Base-by-base conservation (phyloP, 2,329 filamentous ascomycete species). In the Ambrosiella beaveri region DNA sequence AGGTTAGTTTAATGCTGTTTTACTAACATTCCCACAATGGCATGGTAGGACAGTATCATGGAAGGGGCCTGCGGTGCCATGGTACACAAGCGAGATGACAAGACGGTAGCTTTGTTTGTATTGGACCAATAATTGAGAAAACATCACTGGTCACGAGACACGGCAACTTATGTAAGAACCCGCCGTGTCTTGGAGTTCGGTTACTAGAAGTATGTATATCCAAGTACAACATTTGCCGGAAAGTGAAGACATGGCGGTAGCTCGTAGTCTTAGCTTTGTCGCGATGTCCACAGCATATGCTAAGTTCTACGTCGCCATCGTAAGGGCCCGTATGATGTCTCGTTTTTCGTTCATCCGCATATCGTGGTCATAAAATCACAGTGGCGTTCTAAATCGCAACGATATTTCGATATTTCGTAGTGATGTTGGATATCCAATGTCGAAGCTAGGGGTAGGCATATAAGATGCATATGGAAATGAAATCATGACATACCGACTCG, bases 401-500 rank as follows among this genome's bases (percentile, higher is more conserved):
- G 27, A 27, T 27, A 4, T 5, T 27, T 27, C 27, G 27, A 41
- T 49, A 59, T 15, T 51, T 27, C 49, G n/a, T 13, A 12, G 35
- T 35, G 15, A 27, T 51, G 49, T 51, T 27, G 17, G 15, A 51
- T 51, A 51, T 37, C n/a, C 39, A 41, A 12, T 11, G 11, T 11
- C 11, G 3, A n/a, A 41, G 7, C 39, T 41, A 27, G 27, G 27
- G 27, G 3, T 27, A 27, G 27, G 39, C n/a, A 5, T 41, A 41
- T 41, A 41, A 41, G 39, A 41, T 15, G 19, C 49, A 35, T 19
- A 27, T 35, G 7, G 49, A 38, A 54, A 19, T 37, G 13, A 12
- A 62, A 64, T 38, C 2, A 15, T 54, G 61, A 86, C 89, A 65
- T 80, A 96, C 90, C 90, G 68, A 96, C 90, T 91, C 88, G 93